Conservation (phyloP, 352 stramenopile genomes). For the Globisporangium parvum region DNA sequence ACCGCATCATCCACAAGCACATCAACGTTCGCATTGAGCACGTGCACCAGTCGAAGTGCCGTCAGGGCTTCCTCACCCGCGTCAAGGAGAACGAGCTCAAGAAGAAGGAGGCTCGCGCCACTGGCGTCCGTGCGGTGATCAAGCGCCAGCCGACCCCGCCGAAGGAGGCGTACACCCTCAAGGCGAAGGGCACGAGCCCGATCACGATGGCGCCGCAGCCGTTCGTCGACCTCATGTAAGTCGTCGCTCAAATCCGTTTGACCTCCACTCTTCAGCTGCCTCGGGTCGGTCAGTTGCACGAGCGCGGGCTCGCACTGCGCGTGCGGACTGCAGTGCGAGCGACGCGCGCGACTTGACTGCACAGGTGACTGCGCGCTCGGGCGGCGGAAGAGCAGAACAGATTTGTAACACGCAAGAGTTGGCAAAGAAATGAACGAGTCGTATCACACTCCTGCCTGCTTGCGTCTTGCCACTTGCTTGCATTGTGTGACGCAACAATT, state of each 20-base stretch:
- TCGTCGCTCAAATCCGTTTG: slow-evolving; percentile 8
- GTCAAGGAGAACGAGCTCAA: slow-evolving; percentile 98
- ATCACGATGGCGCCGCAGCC: slow-evolving; percentile 97
- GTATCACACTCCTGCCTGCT: slow-evolving; percentile 9
- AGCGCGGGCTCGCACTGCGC: not conserved
- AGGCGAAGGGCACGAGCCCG: slow-evolving; percentile 81
- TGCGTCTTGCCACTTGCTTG: slow-evolving; percentile 1
- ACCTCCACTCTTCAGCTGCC: slow-evolving; percentile 9
- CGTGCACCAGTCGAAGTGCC: slow-evolving; percentile 97
- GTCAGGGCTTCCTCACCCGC: slow-evolving; percentile 96
- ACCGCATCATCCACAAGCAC: slow-evolving; percentile 99
- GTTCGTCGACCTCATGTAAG: slow-evolving; percentile 99
- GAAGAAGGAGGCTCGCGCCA: slow-evolving; percentile 95
- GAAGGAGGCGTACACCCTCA: slow-evolving; percentile 95
- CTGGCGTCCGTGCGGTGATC: slow-evolving; percentile 87
- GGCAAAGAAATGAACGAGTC: slow-evolving; percentile 50
- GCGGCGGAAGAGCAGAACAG: slow-evolving; percentile 6
- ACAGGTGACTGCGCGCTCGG: not conserved
- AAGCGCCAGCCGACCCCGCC: slow-evolving; percentile 94
- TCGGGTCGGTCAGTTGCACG: not conserved
- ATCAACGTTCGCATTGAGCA: slow-evolving; percentile 99
- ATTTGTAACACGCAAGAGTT: slow-evolving; percentile 29
- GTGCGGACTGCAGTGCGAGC: not conserved
- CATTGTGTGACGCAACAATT: not conserved
- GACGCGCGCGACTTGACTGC: no score